A percentile compares a stretch with the other conserved stretches of the same genome.
Evolutionary conservation across 2,329 filamentous ascomycete genomes (phyloP).

Genomic region (Seiridium unicorne): DNA sequence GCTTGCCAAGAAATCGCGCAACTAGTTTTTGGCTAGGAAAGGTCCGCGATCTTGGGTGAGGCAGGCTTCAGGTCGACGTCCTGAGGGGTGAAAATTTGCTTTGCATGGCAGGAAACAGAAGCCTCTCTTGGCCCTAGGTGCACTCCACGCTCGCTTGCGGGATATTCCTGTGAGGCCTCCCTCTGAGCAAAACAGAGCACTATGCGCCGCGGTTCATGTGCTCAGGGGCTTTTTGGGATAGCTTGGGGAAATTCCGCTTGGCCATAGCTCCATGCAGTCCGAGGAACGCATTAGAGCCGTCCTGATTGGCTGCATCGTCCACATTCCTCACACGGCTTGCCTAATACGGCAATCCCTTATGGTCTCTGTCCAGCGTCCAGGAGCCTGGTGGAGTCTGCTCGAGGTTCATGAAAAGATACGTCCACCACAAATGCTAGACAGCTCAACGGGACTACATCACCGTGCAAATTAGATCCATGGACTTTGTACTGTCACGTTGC

Average conservation of each 20-base stretch:
- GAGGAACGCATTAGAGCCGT: not conserved
- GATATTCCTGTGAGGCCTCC: conserved; percentile 5
- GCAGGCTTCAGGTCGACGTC: not conserved
- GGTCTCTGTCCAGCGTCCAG: not conserved
- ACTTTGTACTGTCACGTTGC: not conserved
- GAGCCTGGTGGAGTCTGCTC: not conserved
- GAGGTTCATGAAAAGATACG: not conserved
- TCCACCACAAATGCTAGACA: not conserved
- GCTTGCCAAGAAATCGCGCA: conserved; percentile 4
- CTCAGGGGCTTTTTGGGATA: not conserved
- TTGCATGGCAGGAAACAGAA: not conserved
- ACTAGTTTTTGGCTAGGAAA: not conserved
- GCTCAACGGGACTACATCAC: not conserved
- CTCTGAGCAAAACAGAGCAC: not conserved
- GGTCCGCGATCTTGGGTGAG: not conserved
- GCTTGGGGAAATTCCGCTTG: not conserved
- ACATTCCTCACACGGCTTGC: not conserved
- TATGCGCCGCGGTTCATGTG: not conserved
- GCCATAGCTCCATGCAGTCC: not conserved
- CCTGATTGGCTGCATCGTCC: not conserved
- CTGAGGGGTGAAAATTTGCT: not conserved
- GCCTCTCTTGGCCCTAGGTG: not conserved
- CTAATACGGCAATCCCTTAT: not conserved
- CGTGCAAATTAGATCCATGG: not conserved
- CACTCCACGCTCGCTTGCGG: not conserved